Evolutionary conservation across 2,329 filamentous ascomycete species (phyloP), one percentile per base, ranked within the genome.

Genomic region (Talaromyces sp.): DNA sequence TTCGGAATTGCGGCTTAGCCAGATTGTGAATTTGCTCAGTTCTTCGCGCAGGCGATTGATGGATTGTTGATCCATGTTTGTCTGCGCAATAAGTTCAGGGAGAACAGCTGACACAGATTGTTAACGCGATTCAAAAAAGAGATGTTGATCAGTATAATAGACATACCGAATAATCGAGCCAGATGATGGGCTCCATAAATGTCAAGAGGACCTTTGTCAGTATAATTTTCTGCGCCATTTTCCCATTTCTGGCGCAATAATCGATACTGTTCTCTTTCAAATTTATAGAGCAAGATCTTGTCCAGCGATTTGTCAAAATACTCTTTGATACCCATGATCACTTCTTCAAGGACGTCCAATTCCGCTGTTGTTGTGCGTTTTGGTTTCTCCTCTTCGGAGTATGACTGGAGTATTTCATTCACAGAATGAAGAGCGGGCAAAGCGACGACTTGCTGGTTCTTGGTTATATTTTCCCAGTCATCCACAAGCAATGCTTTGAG

Each of bases 391-490:
- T 86, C 84, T 1, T 81, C 81, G 57, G 87, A 79, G 72, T 97
- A 99, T 63, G 93, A 88, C 51, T 91, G 82, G 15, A 99, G 78
- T 61, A 99, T 90, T 63, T 84, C 78, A 63, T 83, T 84, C 60
- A 94, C 90, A 1, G 93, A 85, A 53, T 87, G 84, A 28, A 81
- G 79, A 48, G 91, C 87, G 0, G 94, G 94, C 15, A 99, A 80
- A 1, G 89, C 87, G 33, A 97, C 90, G 3, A 97, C 85, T 69
- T 93, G 89, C 65, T 91, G 85, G 70, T 95, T 94, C 77, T 97
- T 97, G 58, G 94, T 99, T 61, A 99, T 86, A 67, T 97, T 96
- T 74, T 99, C 94, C 94, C 94, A 99, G 73, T 99, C 94, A 70
- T 99, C 94, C 21, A 99, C 94, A 2, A 99, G 84, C 62, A 96